Evolutionary conservation across 2,329 filamentous ascomycete species (phyloP), one percentile per base, ranked within the genome.

Genomic region (Talaromyces sp.): DNA sequence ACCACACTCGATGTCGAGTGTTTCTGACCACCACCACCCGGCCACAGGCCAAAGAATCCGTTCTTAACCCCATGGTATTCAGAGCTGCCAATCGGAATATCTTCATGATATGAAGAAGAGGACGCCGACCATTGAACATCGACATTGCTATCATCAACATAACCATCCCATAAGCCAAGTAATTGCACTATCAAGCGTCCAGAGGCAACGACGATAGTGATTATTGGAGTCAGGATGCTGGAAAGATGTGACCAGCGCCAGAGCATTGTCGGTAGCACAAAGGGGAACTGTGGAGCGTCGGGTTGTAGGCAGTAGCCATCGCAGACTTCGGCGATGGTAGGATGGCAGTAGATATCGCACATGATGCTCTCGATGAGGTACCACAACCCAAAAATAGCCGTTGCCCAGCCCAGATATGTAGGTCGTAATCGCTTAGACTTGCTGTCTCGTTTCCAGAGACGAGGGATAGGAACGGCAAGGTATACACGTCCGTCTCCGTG

Each of bases 191-290:
- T 47, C 16, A 79, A 67, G 16, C 75, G 68, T 65, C 72, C 70
- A 41, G 76, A 62, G 1, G 73, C 75, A 13, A 78, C 60, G 1
- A 67, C 14, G 14, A 79, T 63, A 3, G 76, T 70, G 62, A 74
- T 69, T 14, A 77, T 35, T 0, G 77, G 76, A 0, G 70, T 67
- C 3, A 76, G 64, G 14, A 76, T 37, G 3, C 66, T 62, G 0
- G 74, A 76, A 6, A 80, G 66, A 68, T 77, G 75, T 16, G 77
- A 76, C 80, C 79, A 81, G 27, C 80, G 78, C 74, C 74, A 84
- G 3, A 86, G 65, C 71, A 87, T 78, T 3, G 84, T 87, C 3
- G 84, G 83, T 5, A 86, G 78, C 5, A 86, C 84, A 66, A 82
- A 85, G 0, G 85, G 85, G 60, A 82, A 84, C 24, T 76, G 70